Evolutionary conservation across 2,329 filamentous ascomycete genomes (phyloP), one percentile per base, ranked within the genome.

Genomic region (Beauveria rudraprayagi): DNA sequence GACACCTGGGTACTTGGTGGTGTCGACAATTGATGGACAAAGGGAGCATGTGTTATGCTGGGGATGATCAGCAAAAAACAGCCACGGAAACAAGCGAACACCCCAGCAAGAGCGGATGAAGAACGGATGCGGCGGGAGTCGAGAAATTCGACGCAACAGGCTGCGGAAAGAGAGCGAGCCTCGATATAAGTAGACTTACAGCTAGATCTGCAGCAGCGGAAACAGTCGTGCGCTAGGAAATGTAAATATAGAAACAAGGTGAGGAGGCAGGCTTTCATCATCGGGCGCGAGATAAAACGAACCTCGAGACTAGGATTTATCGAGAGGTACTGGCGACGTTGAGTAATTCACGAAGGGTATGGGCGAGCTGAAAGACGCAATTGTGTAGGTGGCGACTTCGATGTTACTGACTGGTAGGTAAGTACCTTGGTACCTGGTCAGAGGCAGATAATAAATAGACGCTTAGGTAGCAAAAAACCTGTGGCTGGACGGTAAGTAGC

Each of bases 161-260:
- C 46, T 43, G 56, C 44, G 56, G 34, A 46, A 58, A 40, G 47
- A 28, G 34, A 34, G 22, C 16, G 56, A 59, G 56, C 47, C 56
- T 59, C 51, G 56, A 59, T 59, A 59, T 59, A 59, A 43, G 17
- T 22, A 26, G 24, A 52, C 56, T 59, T 59, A 59, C 56, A 59
- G 46, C 56, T 34, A 22, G 56, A 22, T 51, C 28, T 57, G 55
- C 19, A 34, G 43, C n/a, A 28, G 44, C 28, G 30, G 22, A 8
- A 26, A 16, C 16, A 24, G 26, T 28, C 9, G 14, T n/a, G 16
- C 8, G n/a, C 44, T 60, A 41, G 40, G 19, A 46, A 19, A 11
- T 54, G 57, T 60, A 54, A 60, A 47, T 60, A 60, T 54, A 60
- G 48, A 60, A 60, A 53, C 57, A 3, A 46, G 4, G n/a, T n/a